Evolutionary conservation across 2,329 filamentous ascomycete genomes (phyloP).

Genomic region (Nemania sp.): DNA sequence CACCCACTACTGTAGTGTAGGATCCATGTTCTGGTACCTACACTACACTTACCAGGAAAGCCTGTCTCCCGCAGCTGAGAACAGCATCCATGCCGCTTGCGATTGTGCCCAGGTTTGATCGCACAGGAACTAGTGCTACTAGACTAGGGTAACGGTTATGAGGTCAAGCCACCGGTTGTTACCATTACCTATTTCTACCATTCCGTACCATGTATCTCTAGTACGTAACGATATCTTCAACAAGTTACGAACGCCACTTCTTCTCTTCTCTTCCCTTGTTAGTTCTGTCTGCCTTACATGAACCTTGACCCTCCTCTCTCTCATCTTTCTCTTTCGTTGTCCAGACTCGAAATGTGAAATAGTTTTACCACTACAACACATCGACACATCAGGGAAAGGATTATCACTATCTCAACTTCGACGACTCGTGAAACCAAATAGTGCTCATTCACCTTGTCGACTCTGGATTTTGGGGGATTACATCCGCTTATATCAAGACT

Average conservation of each 20-base stretch:
- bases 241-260: constrained; percentile 20
- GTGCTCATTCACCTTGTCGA: constrained; percentile 7
- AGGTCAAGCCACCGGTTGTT: constrained; percentile 29
- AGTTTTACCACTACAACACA: constrained; percentile 9
- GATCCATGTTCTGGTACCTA: constrained; percentile 24
- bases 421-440: neutral
- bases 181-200: constrained; percentile 17
- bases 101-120: constrained; percentile 24
- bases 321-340: constrained; percentile 6
- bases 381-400: neutral
- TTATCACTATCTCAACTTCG: neutral
- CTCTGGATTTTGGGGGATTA: neutral
- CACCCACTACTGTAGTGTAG: constrained; percentile 10
- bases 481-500: constrained; percentile 3
- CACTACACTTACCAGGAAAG: too few relatives aligned
- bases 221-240: constrained; percentile 30
- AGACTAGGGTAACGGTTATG: constrained; percentile 28
- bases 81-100: constrained; percentile 34
- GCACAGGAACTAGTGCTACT: constrained; percentile 17
- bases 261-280: constrained; percentile 21
- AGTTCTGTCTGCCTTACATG: constrained; percentile 17
- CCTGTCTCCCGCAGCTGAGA: constrained; percentile 32
- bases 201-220: constrained; percentile 25
- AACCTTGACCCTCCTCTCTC: constrained; percentile 19
- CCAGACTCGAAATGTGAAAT: neutral